Evolutionary conservation across 768 basidiomycete species (phyloP).

Genomic region (Tricholoma flavovirens): DNA sequence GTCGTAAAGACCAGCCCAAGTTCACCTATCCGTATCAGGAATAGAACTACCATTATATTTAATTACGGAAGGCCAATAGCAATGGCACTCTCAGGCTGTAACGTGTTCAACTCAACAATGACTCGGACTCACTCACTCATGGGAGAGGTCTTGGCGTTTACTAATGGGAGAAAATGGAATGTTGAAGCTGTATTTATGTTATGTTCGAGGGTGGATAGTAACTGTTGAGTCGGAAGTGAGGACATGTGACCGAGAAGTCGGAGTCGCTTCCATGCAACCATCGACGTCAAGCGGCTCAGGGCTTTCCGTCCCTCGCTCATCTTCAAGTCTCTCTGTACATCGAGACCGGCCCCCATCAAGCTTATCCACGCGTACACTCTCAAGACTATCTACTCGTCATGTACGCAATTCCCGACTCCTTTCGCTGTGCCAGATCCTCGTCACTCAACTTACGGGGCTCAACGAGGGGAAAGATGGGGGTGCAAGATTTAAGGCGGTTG

Average conservation of each 20-base stretch:
- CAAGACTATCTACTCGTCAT: constrained; percentile 43
- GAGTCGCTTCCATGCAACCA: constrained; percentile 12
- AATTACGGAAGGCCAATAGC: background rate
- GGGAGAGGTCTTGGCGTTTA: no score
- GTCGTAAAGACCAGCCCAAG: constrained; percentile 79
- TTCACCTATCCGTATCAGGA: constrained; percentile 90
- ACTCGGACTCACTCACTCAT: no score
- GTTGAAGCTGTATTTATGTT: no score
- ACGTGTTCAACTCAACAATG: no score
- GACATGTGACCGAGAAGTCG: background rate
- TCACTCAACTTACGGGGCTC: constrained; percentile 46
- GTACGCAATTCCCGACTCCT: constrained; percentile 44
- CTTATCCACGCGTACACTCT: constrained; percentile 28
- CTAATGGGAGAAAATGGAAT: no score
- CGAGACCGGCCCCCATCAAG: constrained; percentile 25
- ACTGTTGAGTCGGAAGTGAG: no score
- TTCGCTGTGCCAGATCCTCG: constrained; percentile 48
- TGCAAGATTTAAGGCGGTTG: constrained; percentile 36
- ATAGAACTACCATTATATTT: constrained; percentile 17
- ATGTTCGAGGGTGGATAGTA: no score
- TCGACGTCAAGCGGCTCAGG: constrained; percentile 19
- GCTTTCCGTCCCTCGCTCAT: constrained; percentile 27
- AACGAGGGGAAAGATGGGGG: constrained; percentile 36
- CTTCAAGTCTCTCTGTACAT: constrained; percentile 23
- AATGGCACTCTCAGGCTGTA: background rate